phyloP scores from a whole-genome alignment of 2,329 filamentous ascomycete genomes.

The Colletotrichum scovillei region DNA sequence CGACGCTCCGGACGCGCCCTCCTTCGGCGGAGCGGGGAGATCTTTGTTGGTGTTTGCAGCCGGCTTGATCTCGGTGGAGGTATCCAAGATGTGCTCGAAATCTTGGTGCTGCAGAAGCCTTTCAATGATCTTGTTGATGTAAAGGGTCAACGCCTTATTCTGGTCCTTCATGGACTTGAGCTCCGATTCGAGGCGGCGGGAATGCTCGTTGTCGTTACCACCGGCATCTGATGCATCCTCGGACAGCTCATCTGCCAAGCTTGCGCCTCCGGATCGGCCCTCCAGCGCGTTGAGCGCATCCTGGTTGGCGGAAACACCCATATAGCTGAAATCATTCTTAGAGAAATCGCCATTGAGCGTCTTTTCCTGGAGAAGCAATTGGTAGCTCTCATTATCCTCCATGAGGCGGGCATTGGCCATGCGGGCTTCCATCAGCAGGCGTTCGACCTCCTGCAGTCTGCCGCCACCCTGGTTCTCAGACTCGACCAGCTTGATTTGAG shows the following conservation, averaged over 20 bases:
- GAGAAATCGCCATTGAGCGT: conserved; percentile 94
- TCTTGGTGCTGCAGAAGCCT: conserved; percentile 93
- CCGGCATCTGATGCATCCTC: conserved; percentile 68
- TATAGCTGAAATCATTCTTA: conserved; percentile 83
- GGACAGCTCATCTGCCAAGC: conserved; percentile 89
- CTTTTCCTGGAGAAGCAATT: conserved; percentile 92
- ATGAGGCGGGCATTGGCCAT: conserved; percentile 96
- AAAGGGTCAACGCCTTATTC: conserved; percentile 96
- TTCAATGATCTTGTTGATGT: conserved; percentile 99
- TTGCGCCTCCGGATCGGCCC: conserved; percentile 62
- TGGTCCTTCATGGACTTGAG: conserved; percentile 86
- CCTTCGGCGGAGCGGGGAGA: conserved; percentile 79
- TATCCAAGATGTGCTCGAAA: conserved; percentile 92
- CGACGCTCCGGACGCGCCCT: conserved; percentile 58
- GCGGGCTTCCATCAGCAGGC: conserved; percentile 87
- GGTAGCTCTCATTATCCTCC: conserved; percentile 99
- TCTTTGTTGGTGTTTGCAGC: conserved; percentile 79
- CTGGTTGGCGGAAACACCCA: conserved; percentile 68
- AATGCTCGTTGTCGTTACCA: conserved; percentile 69
- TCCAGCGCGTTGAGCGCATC: conserved; percentile 74
- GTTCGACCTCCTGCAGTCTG: conserved; percentile 89
- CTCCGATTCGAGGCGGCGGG: conserved; percentile 81
- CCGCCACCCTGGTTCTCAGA: conserved; percentile 93
- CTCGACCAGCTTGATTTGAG: conserved; percentile 94
- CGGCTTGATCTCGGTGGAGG: conserved; percentile 61